Percentiles rank a stretch among this genome's conserved stretches.
These are phyloP conservation scores for Corylus heterophylla DNA, from an alignment of 306 rosid species.

Conservation along the genomic window DNA sequence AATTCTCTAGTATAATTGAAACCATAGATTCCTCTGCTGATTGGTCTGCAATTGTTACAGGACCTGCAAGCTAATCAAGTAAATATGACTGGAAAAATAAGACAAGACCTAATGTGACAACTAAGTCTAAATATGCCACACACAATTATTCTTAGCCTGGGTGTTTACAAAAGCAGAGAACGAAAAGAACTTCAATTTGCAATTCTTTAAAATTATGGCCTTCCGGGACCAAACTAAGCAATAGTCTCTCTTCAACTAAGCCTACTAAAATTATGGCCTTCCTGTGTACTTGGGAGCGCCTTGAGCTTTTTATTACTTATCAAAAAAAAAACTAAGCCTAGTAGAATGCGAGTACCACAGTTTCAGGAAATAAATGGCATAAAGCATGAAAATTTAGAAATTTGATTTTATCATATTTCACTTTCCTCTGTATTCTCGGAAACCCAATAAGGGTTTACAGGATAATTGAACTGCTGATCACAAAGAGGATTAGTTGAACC, in stretches of 20 bases:
- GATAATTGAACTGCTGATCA: too few relatives aligned
- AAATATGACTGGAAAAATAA: neutral
- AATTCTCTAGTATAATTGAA: conserved; percentile 53
- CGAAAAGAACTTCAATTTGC: neutral
- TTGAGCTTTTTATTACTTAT: too few relatives aligned
- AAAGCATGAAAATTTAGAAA: neutral
- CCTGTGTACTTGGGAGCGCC: too few relatives aligned
- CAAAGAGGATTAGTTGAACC: too few relatives aligned
- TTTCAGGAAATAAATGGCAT: neutral
- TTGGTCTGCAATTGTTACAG: conserved; percentile 88
- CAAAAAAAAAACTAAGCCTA: neutral
- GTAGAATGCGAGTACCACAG: neutral
- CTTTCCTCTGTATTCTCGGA: neutral
- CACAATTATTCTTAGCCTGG: neutral
- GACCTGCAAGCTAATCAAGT: conserved; percentile 52
- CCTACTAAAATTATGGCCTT: too few relatives aligned
- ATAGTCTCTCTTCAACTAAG: neutral
- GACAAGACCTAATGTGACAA: neutral
- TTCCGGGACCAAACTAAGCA: neutral
- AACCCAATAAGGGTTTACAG: neutral
- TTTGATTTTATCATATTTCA: neutral
- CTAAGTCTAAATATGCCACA: neutral
- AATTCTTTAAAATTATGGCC: neutral
- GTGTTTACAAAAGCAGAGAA: neutral
- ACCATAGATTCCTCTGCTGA: conserved; percentile 90